Evolutionary conservation across 805 yeast species (phyloP).

Genomic region (Tetrapisispora namnaoensis): DNA sequence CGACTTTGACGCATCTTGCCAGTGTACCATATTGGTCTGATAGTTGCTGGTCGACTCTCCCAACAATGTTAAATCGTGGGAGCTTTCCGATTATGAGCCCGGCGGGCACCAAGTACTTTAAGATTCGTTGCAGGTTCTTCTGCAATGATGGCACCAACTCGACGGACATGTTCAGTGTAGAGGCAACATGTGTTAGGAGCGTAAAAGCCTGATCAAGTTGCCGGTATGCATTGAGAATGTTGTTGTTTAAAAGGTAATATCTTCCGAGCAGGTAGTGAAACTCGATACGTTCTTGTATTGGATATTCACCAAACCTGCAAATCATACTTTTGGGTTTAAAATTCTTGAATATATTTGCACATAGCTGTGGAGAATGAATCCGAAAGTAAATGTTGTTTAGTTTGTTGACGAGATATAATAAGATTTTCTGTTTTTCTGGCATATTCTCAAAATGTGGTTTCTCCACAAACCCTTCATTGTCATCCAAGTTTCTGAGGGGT

Average conservation of each 20-base stretch:
- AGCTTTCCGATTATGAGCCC: conserved; percentile 45
- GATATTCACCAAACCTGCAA: conserved; percentile 36
- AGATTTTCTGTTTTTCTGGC: conserved; percentile 36
- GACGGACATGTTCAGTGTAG: conserved; percentile 2
- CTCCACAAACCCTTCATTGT: background rate
- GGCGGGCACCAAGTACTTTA: conserved; percentile 43
- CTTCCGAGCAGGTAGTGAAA: conserved; percentile 48
- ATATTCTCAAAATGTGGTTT: conserved; percentile 5
- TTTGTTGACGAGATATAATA: conserved; percentile 43
- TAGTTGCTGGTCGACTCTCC: conserved; percentile 17
- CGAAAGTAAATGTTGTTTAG: conserved; percentile 49
- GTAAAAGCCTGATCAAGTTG: conserved; percentile 49
- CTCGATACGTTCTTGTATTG: conserved; percentile 41
- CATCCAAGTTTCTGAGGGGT: conserved; percentile 20
- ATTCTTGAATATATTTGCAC: conserved; percentile 30
- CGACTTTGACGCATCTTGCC: conserved; percentile 31
- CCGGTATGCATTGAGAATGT: conserved; percentile 40
- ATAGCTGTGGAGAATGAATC: conserved; percentile 29
- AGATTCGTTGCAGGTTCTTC: conserved; percentile 29
- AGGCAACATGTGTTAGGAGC: conserved; percentile 27
- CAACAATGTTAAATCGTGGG: conserved; percentile 32
- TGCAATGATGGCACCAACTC: conserved; percentile 3
- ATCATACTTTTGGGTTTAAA: conserved; percentile 50
- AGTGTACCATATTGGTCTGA: conserved; percentile 33
- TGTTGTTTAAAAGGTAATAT: conserved; percentile 44